Conservation (phyloP, 148 eudicot species). For the Rhododendron ferrugineum region DNA sequence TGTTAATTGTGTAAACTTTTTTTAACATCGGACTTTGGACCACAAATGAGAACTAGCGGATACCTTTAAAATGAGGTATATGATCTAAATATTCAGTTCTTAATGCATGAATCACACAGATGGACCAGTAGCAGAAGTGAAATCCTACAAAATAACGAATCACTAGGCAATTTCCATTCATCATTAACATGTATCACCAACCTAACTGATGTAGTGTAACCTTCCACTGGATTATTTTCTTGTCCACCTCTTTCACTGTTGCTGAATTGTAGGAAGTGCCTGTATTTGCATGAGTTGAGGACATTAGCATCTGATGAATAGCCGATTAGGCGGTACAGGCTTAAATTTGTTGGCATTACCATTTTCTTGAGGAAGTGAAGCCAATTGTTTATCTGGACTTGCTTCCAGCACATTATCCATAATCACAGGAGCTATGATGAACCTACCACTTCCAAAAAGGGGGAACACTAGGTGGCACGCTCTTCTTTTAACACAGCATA, state of each 20-base stretch:
- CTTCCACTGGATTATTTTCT: conserved; percentile 88
- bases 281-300: conserved; percentile 16
- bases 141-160: conserved; percentile 1
- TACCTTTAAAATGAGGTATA: background rate
- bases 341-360: conserved; percentile 21
- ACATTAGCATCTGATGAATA: conserved; percentile 12
- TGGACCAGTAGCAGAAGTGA: background rate
- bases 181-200: conserved; percentile 23
- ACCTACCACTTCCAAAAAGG: conserved; percentile 81
- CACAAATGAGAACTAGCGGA: background rate
- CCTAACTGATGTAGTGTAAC: conserved; percentile 95
- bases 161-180: background rate
- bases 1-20: too few relatives aligned
- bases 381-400: conserved; percentile 17
- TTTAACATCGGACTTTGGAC: background rate
- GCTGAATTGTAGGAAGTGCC: conserved; percentile 16
- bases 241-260: conserved; percentile 23
- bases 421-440: conserved; percentile 81
- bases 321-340: background rate
- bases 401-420: conserved; percentile 71
- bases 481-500: conserved; percentile 70
- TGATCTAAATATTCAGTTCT: background rate
- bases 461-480: conserved; percentile 71
- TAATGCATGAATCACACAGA: background rate
- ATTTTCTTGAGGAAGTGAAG: conserved; percentile 26